phyloP scores from a whole-genome alignment of 768 basidiomycete species.

The Suillus clintonianus region DNA sequence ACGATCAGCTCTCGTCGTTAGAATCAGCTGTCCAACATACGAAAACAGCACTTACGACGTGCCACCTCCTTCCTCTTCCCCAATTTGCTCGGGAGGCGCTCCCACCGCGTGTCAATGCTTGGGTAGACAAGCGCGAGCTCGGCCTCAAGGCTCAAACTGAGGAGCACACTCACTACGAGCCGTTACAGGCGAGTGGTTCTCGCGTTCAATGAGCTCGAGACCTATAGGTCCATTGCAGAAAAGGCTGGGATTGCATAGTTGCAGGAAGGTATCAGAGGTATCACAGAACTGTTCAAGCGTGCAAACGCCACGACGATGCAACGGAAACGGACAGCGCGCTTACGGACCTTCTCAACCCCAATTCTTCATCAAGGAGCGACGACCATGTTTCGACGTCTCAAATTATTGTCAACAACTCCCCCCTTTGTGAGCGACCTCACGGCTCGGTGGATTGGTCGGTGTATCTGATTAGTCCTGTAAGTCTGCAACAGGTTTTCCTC shows the following conservation, averaged over 20 bases:
- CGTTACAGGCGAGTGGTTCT: constrained; percentile 67
- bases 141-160: constrained; percentile 53
- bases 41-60: constrained; percentile 57
- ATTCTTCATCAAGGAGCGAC: constrained; percentile 12
- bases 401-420: constrained; percentile 84
- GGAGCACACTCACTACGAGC: constrained; percentile 61
- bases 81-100: constrained; percentile 61
- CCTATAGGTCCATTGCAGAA: constrained; percentile 59
- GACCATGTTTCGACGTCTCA: constrained; percentile 52
- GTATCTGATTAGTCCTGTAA: constrained; percentile 21
- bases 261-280: constrained; percentile 46
- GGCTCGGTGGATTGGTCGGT: constrained; percentile 10
- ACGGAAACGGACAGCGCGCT: constrained; percentile 2
- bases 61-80: constrained; percentile 81
- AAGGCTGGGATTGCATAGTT: constrained; percentile 62
- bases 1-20: constrained; percentile 68
- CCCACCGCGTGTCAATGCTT: constrained; percentile 60
- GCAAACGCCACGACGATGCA: constrained; percentile 33
- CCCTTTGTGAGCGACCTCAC: constrained; percentile 42
- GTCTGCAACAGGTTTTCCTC: not conserved
- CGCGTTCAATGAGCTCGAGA: constrained; percentile 66
- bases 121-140: constrained; percentile 69
- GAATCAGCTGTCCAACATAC: constrained; percentile 62
- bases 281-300: constrained; percentile 67
- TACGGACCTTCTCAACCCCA: constrained; percentile 8